Percentiles rank a stretch among this genome's conserved stretches.
These are phyloP conservation scores for Paraphoma chrysanthemicola DNA, from an alignment of 2,329 filamentous ascomycete genomes.

Conservation along the genomic window DNA sequence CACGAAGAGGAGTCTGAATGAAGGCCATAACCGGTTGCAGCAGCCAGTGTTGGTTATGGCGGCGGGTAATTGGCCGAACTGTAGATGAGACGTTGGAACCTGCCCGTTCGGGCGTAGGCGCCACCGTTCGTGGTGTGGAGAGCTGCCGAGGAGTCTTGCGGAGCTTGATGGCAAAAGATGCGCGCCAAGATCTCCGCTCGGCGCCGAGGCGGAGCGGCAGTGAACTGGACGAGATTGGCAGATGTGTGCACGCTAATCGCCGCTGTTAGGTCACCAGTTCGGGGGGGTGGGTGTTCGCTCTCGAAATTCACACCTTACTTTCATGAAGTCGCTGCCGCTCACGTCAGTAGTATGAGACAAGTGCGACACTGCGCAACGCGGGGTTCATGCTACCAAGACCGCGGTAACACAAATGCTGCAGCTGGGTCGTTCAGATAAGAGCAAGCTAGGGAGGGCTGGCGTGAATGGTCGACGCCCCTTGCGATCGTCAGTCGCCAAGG, in stretches of 20 bases:
- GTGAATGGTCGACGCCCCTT: slow-evolving; percentile 13
- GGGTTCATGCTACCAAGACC: background rate
- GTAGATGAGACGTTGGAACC: slow-evolving; percentile 10
- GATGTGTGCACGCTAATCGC: background rate
- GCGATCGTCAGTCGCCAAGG: slow-evolving; percentile 35
- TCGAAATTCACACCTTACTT: background rate
- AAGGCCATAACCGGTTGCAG: background rate
- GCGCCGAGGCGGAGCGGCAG: slow-evolving; percentile 19
- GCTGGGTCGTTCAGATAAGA: slow-evolving; percentile 21
- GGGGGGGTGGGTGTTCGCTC: background rate
- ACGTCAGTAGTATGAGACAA: background rate
- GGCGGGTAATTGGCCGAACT: background rate
- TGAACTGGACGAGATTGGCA: slow-evolving; percentile 2
- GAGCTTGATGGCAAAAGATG: slow-evolving; percentile 1
- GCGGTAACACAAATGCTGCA: background rate
- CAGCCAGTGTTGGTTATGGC: background rate
- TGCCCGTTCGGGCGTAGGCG: slow-evolving; percentile 23
- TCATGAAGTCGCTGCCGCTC: too few species aligned
- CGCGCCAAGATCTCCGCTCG: slow-evolving; percentile 10
- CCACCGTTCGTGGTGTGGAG: slow-evolving; percentile 11
- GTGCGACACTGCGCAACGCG: background rate
- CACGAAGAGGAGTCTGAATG: background rate
- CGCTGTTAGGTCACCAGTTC: background rate
- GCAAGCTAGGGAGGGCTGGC: slow-evolving; percentile 5
- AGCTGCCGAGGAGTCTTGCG: slow-evolving; percentile 6